A percentile compares a stretch with the other conserved stretches of the same genome.
Evolutionary conservation across 1,284 basidiomycete genomes (phyloP).

Genomic region (Stygiomarasmius scandens): DNA sequence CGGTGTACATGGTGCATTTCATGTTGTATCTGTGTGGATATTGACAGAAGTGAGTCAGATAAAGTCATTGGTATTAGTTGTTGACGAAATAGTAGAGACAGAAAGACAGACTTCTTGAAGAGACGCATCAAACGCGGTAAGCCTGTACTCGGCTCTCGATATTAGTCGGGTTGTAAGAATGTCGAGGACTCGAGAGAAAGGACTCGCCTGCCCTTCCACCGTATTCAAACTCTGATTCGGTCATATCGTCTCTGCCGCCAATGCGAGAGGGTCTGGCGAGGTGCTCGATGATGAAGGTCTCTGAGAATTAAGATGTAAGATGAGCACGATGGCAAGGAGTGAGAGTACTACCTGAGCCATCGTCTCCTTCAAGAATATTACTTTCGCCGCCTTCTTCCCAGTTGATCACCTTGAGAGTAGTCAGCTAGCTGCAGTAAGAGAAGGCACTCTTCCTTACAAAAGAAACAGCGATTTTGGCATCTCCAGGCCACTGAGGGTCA

Average conservation of each 20-base stretch:
- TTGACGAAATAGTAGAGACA: background rate
- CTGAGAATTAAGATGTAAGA: background rate
- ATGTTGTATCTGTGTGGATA: constrained; percentile 1
- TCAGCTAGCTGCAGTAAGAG: background rate
- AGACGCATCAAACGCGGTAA: constrained; percentile 4
- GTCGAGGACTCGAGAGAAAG: too few relatives aligned
- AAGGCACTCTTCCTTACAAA: background rate
- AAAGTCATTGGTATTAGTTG: background rate
- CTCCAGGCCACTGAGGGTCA: constrained; percentile 8
- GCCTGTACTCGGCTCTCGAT: too few relatives aligned
- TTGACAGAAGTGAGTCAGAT: background rate
- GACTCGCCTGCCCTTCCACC: too few relatives aligned
- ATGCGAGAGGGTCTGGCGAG: constrained; percentile 7
- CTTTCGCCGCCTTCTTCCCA: constrained; percentile 9
- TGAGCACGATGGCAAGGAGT: background rate
- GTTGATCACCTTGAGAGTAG: constrained; percentile 2
- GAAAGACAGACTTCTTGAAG: background rate
- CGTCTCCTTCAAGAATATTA: constrained; percentile 8
- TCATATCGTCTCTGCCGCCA: constrained; percentile 3
- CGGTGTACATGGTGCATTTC: constrained; percentile 5
- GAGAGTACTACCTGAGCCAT: constrained; percentile 6
- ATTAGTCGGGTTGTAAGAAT: too few relatives aligned
- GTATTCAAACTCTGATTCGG: constrained; percentile 5
- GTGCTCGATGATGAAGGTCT: constrained; percentile 7
- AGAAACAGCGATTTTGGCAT: constrained; percentile 7